Evolutionary conservation across 2,329 filamentous ascomycete genomes (phyloP).

Genomic region (Aspergillus brunneoviolaceus): DNA sequence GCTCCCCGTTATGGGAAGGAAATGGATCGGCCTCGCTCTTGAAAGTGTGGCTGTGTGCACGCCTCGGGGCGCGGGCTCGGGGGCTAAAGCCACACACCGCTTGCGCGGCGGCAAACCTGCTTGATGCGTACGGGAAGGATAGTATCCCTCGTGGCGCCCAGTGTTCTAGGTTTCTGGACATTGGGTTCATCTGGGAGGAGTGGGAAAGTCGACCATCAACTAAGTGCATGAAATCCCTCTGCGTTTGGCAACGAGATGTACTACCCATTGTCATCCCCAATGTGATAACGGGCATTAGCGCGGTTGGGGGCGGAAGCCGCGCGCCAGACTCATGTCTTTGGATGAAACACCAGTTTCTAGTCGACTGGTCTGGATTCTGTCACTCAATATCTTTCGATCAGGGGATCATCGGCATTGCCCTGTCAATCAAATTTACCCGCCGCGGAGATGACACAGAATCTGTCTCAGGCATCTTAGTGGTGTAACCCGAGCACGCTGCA

Average conservation of each 20-base stretch:
- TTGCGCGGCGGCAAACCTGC: neutral
- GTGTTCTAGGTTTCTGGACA: too few relatives aligned
- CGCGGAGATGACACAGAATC: neutral
- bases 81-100: neutral
- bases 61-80: neutral
- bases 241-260: too few relatives aligned
- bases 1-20: too few relatives aligned
- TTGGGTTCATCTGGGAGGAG: too few relatives aligned
- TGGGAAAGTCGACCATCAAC: too few relatives aligned
- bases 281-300: neutral
- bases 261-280: too few relatives aligned
- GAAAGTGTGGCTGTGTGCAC: neutral
- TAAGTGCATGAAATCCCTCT: too few relatives aligned
- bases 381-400: neutral
- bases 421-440: neutral
- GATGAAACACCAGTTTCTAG: neutral
- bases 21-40: too few relatives aligned
- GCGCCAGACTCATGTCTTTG: neutral
- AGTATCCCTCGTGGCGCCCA: too few relatives aligned
- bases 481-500: neutral
- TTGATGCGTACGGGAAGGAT: too few relatives aligned
- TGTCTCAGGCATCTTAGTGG: neutral
- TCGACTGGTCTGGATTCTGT: neutral
- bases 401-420: too few relatives aligned
- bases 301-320: neutral